phyloP scores from a whole-genome alignment of 1,284 basidiomycete species.

The Cronartium quercuum region DNA sequence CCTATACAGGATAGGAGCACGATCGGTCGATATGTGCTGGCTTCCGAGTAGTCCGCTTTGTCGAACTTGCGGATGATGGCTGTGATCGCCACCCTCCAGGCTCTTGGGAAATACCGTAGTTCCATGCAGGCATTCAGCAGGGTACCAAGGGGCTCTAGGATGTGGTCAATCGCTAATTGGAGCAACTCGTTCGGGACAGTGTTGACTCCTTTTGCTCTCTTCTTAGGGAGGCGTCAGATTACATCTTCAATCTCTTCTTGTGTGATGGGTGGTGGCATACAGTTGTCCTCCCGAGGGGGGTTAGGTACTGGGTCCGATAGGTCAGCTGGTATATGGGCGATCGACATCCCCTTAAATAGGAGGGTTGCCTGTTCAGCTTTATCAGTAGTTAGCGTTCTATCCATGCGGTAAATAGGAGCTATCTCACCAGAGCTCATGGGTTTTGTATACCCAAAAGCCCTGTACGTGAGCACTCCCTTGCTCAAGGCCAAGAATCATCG shows the following conservation, averaged over 20 bases:
- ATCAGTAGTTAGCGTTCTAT: neutral
- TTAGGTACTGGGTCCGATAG: neutral
- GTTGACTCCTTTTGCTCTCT: conserved; percentile 7
- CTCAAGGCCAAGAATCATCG: neutral
- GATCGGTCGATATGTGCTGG: conserved; percentile 1
- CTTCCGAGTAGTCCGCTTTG: neutral
- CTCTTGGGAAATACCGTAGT: neutral
- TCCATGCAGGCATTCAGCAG: neutral
- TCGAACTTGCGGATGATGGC: conserved; percentile 1
- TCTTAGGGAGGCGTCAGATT: conserved; percentile 1
- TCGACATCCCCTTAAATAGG: conserved; percentile 1
- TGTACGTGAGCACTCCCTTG: neutral
- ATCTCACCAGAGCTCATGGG: neutral
- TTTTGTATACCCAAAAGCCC: neutral
- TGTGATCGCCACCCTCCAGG: neutral
- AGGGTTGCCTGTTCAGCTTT: conserved; percentile 1
- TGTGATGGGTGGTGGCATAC: neutral
- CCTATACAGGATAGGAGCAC: neutral
- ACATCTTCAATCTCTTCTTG: neutral
- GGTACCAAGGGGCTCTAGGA: neutral
- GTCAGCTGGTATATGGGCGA: neutral
- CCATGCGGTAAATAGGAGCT: neutral
- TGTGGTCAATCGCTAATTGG: neutral
- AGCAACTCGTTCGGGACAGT: conserved; percentile 6
- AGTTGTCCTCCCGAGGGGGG: neutral